A percentile compares a stretch with the other conserved stretches of the same genome.
Evolutionary conservation across 1,284 basidiomycete genomes (phyloP).

Genomic region (Ceratobasidium sp.): DNA sequence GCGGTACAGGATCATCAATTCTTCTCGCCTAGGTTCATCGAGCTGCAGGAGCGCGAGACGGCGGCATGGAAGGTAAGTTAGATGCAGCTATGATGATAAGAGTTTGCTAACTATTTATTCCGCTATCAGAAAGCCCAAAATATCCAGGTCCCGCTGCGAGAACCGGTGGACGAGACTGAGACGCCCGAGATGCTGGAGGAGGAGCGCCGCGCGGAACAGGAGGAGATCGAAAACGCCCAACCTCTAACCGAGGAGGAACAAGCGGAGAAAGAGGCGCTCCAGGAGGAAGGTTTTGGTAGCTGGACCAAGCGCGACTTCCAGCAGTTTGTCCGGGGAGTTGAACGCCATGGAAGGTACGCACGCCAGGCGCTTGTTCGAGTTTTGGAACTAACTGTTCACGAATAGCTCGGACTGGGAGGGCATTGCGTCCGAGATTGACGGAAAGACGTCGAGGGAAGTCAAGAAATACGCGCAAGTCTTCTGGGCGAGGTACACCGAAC

Average conservation of each 20-base stretch:
- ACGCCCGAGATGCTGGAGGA: slow-evolving; percentile 87
- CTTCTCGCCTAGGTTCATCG: slow-evolving; percentile 84
- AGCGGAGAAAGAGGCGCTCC: slow-evolving; percentile 79
- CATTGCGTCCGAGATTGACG: slow-evolving; percentile 86
- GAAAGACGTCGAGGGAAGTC: slow-evolving; percentile 86
- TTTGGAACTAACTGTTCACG: slow-evolving; percentile 27
- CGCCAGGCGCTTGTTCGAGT: neutral
- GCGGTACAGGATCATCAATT: slow-evolving; percentile 97
- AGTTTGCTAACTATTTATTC: slow-evolving; percentile 8
- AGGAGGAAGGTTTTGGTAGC: slow-evolving; percentile 84
- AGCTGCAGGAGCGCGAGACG: slow-evolving; percentile 89
- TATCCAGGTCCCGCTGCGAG: slow-evolving; percentile 62
- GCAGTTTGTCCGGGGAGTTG: slow-evolving; percentile 86
- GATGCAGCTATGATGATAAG: neutral
- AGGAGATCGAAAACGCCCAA: slow-evolving; percentile 86
- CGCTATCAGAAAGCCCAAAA: slow-evolving; percentile 35
- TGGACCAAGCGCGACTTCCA: slow-evolving; percentile 97
- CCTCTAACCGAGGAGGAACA: slow-evolving; percentile 88
- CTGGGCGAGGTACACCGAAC: slow-evolving; percentile 88
- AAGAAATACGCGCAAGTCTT: slow-evolving; percentile 86
- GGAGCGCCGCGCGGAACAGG: slow-evolving; percentile 83
- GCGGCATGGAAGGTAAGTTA: slow-evolving; percentile 77
- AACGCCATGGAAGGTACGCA: slow-evolving; percentile 84
- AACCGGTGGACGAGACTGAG: slow-evolving; percentile 76
- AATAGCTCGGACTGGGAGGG: slow-evolving; percentile 74